Evolutionary conservation across 2,329 filamentous ascomycete genomes (phyloP).

Genomic region (Colletotrichum nymphaeae): DNA sequence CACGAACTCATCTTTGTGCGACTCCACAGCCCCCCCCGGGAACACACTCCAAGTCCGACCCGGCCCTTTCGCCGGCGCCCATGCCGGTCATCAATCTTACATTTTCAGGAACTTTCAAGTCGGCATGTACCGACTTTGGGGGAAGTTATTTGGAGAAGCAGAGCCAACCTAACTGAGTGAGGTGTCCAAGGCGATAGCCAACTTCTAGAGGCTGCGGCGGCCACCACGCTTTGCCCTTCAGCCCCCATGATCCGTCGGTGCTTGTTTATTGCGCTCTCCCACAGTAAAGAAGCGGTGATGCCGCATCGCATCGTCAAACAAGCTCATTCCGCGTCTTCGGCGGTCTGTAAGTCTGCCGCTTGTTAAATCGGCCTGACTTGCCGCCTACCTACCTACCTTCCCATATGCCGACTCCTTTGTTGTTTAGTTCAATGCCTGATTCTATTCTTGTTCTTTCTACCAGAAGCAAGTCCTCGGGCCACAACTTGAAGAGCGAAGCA

Average conservation of each 20-base stretch:
- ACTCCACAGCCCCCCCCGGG: not conserved
- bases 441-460: not conserved
- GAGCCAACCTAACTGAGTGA: too few relatives aligned
- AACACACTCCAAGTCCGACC: not conserved
- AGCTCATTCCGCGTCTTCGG: conserved; percentile 1
- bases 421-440: not conserved
- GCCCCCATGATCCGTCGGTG: not conserved
- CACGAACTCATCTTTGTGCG: not conserved
- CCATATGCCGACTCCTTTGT: conserved; percentile 1
- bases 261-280: too few relatives aligned
- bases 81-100: too few relatives aligned
- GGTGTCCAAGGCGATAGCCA: too few relatives aligned
- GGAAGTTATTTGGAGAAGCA: too few relatives aligned
- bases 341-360: not conserved
- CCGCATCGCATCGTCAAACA: not conserved
- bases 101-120: too few relatives aligned
- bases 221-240: too few relatives aligned
- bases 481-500: not conserved
- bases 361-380: not conserved
- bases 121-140: too few relatives aligned
- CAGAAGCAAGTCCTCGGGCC: not conserved
- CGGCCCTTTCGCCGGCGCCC: not conserved
- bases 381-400: too few relatives aligned
- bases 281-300: too few relatives aligned
- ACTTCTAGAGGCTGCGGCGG: too few relatives aligned